Base-by-base conservation (phyloP, 129 eudicot species). In the Cynara cardunculus region DNA sequence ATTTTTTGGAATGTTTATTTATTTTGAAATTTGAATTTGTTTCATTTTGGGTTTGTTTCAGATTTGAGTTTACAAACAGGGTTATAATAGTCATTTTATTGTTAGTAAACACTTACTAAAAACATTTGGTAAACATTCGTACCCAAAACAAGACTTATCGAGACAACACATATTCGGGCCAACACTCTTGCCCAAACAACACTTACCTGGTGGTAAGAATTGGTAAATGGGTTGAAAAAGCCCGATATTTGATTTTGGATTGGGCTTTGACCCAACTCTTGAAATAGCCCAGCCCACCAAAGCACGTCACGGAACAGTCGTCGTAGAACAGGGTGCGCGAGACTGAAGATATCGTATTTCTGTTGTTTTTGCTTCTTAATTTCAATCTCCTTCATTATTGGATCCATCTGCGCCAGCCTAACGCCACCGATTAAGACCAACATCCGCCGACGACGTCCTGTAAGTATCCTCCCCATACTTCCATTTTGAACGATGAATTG, bases 321-420 rank as follows among this genome's bases (percentile, higher is more conserved):
- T 49, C 61, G 24, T 46, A 13, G 59, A 46, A 13, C 59, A 13
- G 64, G 64, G 22, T 53, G 8, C 22, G 22, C 21, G 65, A 56
- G 69, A 64, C 69, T 76, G 18, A 70, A 32, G 85, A 82, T 82
- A 77, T 82, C 65, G 77, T 31, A 75, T 53, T 76, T 82, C 75
- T 53, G 56, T 73, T 19, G 41, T 69, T 70, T 53, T 68, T 59
- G 53, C 37, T 69, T 82, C 61, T 32, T 24, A 41, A 72, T 81
- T 59, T 74, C 80, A 67, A 4, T 68, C 34, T 56, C 27, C 35
- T 68, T 69, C 85, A 18, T 82, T n/a, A 49, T 67, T 75, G 56
- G 75, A 81, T 75, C 81, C 46, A 49, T 69, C 75, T 69, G 66
- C 85, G 26, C 44, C 77, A 74, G 66, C 77, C 26, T 7, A 68